These are phyloP conservation scores for Quercus rubra DNA, from an alignment of 306 rosid species.

Conservation along the genomic window DNA sequence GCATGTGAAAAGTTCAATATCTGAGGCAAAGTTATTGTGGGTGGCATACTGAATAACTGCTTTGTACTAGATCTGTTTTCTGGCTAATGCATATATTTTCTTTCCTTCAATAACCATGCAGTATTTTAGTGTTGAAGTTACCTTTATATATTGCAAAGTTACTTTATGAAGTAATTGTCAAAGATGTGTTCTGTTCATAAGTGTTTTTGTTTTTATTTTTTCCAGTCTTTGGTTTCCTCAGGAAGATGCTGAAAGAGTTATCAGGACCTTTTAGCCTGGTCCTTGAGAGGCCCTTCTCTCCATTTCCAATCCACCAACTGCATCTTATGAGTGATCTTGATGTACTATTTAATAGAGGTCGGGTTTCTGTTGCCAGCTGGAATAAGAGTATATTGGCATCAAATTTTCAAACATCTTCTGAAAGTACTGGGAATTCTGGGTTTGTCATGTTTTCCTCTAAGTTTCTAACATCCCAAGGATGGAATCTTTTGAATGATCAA, in stretches of 20 bases:
- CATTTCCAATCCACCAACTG: constrained; percentile 52
- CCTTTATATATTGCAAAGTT: not conserved
- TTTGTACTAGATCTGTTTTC: not conserved
- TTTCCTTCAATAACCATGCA: not conserved
- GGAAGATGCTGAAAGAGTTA: constrained; percentile 62
- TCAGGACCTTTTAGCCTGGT: constrained; percentile 47
- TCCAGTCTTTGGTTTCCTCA: constrained; percentile 65
- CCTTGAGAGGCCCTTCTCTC: constrained; percentile 53
- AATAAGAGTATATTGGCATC: constrained; percentile 60
- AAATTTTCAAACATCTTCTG: constrained; percentile 53
- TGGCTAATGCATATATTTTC: not conserved
- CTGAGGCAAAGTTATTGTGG: not conserved
- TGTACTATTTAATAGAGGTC: constrained; percentile 68
- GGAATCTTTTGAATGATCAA: constrained; percentile 47
- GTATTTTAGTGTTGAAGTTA: not conserved
- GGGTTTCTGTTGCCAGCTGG: constrained; percentile 82
- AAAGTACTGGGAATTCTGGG: constrained; percentile 60
- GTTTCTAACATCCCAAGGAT: constrained; percentile 61
- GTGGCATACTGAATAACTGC: not conserved
- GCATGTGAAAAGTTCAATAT: not conserved
- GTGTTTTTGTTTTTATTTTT: constrained; percentile 58
- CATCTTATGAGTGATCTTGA: constrained; percentile 57
- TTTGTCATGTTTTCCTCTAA: constrained; percentile 68
- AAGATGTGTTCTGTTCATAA: constrained; percentile 45
- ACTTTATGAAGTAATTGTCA: constrained; percentile 11